phyloP scores from a whole-genome alignment of 2,329 filamentous ascomycete genomes.

The Cladosporium halotolerans region DNA sequence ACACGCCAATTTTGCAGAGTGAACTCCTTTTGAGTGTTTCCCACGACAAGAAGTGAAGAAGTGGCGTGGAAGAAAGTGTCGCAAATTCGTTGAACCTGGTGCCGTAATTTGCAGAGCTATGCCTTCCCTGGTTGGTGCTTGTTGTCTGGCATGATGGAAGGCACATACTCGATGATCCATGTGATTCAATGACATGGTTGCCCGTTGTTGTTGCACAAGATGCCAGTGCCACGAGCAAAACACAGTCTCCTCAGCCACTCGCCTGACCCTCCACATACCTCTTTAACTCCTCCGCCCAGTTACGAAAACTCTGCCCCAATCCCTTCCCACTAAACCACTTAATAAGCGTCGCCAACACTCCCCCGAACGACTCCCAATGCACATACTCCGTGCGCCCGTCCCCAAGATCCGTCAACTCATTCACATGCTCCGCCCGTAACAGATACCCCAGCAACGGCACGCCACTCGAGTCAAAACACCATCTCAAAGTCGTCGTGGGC shows the following conservation, averaged over 20 bases:
- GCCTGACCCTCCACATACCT: constrained; percentile 32
- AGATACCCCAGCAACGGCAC: constrained; percentile 28
- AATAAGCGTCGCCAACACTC: constrained; percentile 36
- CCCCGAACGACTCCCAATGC: constrained; percentile 43
- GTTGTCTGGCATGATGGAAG: too few species aligned
- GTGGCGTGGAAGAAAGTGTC: too few species aligned
- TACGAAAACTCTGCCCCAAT: constrained; percentile 34
- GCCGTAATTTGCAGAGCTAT: too few species aligned
- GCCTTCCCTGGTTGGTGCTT: too few species aligned
- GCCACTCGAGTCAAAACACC: constrained; percentile 27
- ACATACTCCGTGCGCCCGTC: constrained; percentile 30
- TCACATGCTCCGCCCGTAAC: constrained; percentile 40
- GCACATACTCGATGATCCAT: too few species aligned
- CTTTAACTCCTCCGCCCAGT: constrained; percentile 39
- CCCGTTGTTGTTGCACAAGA: too few species aligned
- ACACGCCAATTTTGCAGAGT: too few species aligned
- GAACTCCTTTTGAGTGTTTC: too few species aligned
- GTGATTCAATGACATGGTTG: too few species aligned
- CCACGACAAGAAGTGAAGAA: too few species aligned
- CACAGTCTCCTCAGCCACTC: not conserved
- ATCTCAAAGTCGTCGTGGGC: constrained; percentile 27
- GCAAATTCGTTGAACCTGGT: too few species aligned
- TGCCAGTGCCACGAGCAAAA: not conserved
- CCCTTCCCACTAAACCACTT: constrained; percentile 37
- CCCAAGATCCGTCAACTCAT: constrained; percentile 39